These are phyloP conservation scores for Gynochthodes officinalis DNA, from an alignment of 257 asterid genomes.

Conservation along the genomic window DNA sequence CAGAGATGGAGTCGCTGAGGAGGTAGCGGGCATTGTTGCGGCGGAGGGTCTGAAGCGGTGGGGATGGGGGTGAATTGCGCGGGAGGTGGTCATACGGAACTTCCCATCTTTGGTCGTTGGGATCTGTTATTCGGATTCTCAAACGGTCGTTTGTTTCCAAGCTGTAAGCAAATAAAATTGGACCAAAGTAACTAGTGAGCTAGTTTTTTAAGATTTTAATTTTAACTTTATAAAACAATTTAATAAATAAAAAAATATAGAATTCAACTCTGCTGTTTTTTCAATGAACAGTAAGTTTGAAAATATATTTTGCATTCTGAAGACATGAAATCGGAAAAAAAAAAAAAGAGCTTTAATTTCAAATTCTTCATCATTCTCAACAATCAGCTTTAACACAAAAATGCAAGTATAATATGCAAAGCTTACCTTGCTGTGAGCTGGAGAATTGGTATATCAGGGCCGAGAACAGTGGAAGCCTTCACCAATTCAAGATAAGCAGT, in stretches of 20 bases:
- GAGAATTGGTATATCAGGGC: conserved; percentile 31
- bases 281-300: too few relatives aligned
- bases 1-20: conserved; percentile 26
- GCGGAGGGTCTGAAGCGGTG: not conserved
- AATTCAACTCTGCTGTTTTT: too few relatives aligned
- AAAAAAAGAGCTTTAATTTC: not conserved
- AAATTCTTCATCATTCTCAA: not conserved
- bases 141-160: conserved; percentile 31
- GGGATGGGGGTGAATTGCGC: conserved; percentile 16
- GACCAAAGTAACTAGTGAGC: not conserved
- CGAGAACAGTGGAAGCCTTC: conserved; percentile 41
- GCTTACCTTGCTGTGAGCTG: conserved; percentile 40
- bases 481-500: conserved; percentile 55
- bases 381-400: not conserved
- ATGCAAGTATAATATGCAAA: not conserved
- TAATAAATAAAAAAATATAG: too few relatives aligned
- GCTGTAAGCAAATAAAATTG: conserved; percentile 9
- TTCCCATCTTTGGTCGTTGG: conserved; percentile 40
- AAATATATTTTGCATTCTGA: too few relatives aligned
- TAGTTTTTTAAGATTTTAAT: too few relatives aligned
- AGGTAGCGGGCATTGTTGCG: not conserved
- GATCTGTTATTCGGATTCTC: conserved; percentile 38
- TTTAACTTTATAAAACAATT: too few relatives aligned
- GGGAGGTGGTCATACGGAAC: conserved; percentile 33
- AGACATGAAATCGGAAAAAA: too few relatives aligned